These are phyloP conservation scores for Podospora comata DNA, from an alignment of 495 filamentous ascomycete species.

Conservation along the genomic window DNA sequence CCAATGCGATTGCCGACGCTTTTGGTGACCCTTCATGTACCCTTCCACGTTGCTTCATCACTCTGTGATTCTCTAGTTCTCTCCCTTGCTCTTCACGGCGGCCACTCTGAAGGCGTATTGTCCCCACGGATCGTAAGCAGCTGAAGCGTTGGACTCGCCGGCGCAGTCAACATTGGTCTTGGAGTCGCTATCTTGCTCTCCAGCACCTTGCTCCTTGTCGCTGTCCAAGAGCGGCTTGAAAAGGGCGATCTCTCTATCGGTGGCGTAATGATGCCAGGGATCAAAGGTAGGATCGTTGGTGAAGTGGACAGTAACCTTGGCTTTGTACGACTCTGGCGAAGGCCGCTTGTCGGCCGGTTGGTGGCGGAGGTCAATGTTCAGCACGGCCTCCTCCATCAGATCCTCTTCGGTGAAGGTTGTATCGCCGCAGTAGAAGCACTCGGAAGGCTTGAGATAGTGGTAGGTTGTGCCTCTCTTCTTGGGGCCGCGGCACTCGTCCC, in stretches of 20 bases:
- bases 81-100: background rate
- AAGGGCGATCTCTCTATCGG: background rate
- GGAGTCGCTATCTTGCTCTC: background rate
- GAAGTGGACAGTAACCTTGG: background rate
- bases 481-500: background rate
- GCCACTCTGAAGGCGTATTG: background rate
- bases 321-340: background rate
- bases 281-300: background rate
- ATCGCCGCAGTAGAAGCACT: background rate
- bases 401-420: background rate
- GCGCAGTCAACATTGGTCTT: background rate
- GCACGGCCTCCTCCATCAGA: background rate
- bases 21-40: too few species aligned
- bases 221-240: background rate
- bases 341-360: background rate
- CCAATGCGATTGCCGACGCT: too few species aligned
- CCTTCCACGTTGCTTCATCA: too few species aligned
- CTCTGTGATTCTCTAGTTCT: background rate
- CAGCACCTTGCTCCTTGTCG: background rate
- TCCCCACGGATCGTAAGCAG: background rate
- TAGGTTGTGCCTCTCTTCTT: background rate
- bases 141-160: background rate
- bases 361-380: background rate
- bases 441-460: background rate
- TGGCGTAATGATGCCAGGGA: background rate